Evolutionary conservation across 306 rosid genomes (phyloP).

Genomic region (Clitoria ternatea): DNA sequence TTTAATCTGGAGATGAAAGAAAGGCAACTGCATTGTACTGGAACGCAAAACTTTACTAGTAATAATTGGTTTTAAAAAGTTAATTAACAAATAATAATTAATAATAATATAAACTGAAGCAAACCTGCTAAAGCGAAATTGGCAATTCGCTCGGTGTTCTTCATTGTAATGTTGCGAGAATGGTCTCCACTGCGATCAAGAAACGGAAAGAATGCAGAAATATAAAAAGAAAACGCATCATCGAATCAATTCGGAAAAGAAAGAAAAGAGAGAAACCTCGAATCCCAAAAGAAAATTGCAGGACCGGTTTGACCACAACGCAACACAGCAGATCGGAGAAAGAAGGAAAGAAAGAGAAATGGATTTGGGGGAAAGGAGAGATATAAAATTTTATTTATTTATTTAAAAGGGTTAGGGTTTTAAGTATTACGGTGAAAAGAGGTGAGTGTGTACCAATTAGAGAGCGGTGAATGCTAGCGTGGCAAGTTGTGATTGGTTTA

Average conservation of each 20-base stretch:
- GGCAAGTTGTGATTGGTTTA: neutral
- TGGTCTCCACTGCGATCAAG: conserved; percentile 48
- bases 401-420: conserved; percentile 62
- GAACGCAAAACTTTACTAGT: too few species aligned
- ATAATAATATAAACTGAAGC: neutral
- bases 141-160: conserved; percentile 77
- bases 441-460: conserved; percentile 27
- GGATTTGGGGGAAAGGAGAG: conserved; percentile 19
- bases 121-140: conserved; percentile 86
- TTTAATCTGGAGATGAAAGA: too few species aligned
- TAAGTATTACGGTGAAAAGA: conserved; percentile 7
- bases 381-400: neutral
- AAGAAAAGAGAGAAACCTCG: conserved; percentile 24
- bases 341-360: neutral
- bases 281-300: conserved; percentile 3
- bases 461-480: neutral
- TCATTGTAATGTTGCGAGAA: conserved; percentile 45
- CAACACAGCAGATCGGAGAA: conserved; percentile 51
- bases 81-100: too few species aligned
- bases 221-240: neutral
- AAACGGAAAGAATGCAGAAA: conserved; percentile 15
- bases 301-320: conserved; percentile 38
- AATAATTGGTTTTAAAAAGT: too few species aligned
- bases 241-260: neutral
- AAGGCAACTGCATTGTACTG: neutral